phyloP scores from a whole-genome alignment of 208 protist genomes.

The Acanthamoeba triangularis region DNA sequence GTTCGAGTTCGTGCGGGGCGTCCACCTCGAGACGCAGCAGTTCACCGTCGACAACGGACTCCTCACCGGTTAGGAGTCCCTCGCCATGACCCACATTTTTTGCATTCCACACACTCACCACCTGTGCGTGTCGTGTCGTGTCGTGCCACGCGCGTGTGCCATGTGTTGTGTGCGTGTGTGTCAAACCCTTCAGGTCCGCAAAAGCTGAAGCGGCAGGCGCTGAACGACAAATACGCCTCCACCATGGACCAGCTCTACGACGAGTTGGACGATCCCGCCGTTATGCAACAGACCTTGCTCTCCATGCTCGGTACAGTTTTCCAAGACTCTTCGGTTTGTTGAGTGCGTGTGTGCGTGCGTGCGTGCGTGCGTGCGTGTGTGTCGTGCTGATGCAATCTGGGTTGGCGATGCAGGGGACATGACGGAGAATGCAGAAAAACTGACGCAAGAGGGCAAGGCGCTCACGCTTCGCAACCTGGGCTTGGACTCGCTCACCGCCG shows the following conservation, averaged over 20 bases:
- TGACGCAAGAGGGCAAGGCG: not conserved
- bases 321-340: no score
- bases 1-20: constrained; percentile 50
- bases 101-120: no score
- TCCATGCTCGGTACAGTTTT: constrained; percentile 5
- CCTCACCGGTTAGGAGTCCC: constrained; percentile 14
- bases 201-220: constrained; percentile 17
- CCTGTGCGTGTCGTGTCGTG: no score
- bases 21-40: not conserved
- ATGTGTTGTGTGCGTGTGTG: not conserved
- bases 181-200: not conserved
- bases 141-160: not conserved
- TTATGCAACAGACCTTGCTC: constrained; percentile 16
- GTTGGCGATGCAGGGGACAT: not conserved
- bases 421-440: not conserved
- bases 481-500: constrained; percentile 21
- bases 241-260: not conserved
- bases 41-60: constrained; percentile 50
- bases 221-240: not conserved
- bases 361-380: not conserved
- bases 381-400: not conserved
- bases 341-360: no score
- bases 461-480: constrained; percentile 4
- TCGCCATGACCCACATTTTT: no score
- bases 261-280: not conserved